phyloP scores from a whole-genome alignment of 257 asterid species.

The Gentiana macrophylla region DNA sequence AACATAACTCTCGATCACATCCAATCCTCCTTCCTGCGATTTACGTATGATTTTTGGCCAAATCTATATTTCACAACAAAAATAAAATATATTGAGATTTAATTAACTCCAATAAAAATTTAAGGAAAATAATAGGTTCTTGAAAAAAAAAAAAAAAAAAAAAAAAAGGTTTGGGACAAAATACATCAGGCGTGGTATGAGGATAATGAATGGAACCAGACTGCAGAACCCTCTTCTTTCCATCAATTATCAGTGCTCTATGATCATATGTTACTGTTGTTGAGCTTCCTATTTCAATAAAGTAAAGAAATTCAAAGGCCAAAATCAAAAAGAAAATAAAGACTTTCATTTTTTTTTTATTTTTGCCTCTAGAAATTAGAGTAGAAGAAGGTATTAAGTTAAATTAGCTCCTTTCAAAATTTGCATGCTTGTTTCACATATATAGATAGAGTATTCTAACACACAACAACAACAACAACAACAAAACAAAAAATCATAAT shows the following conservation, averaged over 20 bases:
- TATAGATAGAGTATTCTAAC: not conserved
- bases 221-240: conserved; percentile 60
- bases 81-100: not conserved
- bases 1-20: conserved; percentile 75
- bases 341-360: conserved; percentile 14
- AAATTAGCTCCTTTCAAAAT: conserved; percentile 1
- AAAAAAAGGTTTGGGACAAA: not conserved
- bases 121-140: no score
- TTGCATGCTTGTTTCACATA: conserved; percentile 9
- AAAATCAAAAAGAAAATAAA: conserved; percentile 22
- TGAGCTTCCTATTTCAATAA: conserved; percentile 25
- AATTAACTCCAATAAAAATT: conserved; percentile 2
- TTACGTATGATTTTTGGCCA: conserved; percentile 60
- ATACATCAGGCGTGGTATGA: conserved; percentile 55
- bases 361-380: not conserved
- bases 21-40: conserved; percentile 82
- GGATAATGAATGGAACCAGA: conserved; percentile 88
- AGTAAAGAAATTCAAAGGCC: conserved; percentile 18
- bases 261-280: conserved; percentile 49
- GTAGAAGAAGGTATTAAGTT: not conserved
- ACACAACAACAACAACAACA: no score
- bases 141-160: not conserved
- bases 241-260: conserved; percentile 66
- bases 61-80: conserved; percentile 25
- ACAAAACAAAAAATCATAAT: no score